Base-by-base conservation (phyloP, 176 grass and related monocot species). In the Oryza australiensis region DNA sequence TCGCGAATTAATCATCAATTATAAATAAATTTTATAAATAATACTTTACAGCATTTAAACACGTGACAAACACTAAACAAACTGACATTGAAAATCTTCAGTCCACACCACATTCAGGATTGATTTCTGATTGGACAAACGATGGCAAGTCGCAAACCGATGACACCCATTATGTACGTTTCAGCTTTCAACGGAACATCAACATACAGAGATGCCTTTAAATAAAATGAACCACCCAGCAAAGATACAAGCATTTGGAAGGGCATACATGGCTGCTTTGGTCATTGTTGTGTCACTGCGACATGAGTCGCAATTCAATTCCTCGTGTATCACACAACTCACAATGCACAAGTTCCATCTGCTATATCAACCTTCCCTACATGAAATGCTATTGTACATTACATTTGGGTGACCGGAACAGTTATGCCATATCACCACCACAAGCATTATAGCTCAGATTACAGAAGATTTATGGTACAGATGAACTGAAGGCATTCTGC, bases 381-480 rank as follows among this genome's bases (percentile, higher is more conserved):
- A 66, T 80, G 18, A 78, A 86, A 90, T 83, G 79, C 60, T 86
- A 82, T 28, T 90, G 79, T 83, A 83, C 88, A 90, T 49, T 79
- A 86, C 79, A 90, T 20, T 12, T 7, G 35, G 74, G 29, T 28
- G 37, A 59, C 78, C 13, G 12, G 46, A 73, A 30, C 46, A 83
- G 62, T 32, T 43, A 57, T 18, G 53, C 22, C 66, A 59, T 73
- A 34, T 75, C 53, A 48, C 42, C 62, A 48, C 73, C 35, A 23
- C 78, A 73, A 63, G 73, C 68, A 51, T 68, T 86, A 37, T 29
- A 72, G 26, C 48, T 46, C 74, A 65, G 66, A 60, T 82, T 68
- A 82, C 35, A 74, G 24, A 10, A 41, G 43, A 28, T 82, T 48
- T 81, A 24, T 81, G 43, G 32, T 72, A 77, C 40, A 77, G n/a